These are phyloP conservation scores for Tubosaeta brunneosetosa DNA, from an alignment of 768 basidiomycete genomes.

Conservation along the genomic window DNA sequence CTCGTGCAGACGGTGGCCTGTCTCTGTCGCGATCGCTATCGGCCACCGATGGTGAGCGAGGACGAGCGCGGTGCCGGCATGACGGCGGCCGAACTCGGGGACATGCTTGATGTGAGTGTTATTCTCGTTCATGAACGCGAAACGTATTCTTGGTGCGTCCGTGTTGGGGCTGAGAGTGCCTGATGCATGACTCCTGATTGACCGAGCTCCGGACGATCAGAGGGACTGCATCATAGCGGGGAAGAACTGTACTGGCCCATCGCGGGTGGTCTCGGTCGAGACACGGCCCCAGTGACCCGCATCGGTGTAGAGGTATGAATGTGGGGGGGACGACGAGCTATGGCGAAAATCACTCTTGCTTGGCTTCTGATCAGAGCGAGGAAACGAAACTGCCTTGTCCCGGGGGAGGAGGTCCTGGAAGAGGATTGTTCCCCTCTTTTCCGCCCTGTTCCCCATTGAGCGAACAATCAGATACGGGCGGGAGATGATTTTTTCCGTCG, in stretches of 20 bases:
- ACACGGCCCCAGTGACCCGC: slow-evolving; percentile 10
- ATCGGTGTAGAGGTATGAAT: slow-evolving; percentile 10
- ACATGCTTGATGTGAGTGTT: slow-evolving; percentile 31
- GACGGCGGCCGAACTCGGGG: slow-evolving; percentile 29
- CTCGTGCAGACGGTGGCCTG: slow-evolving; percentile 21
- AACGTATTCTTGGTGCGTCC: background rate
- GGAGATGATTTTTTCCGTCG: background rate
- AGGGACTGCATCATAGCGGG: slow-evolving; percentile 14
- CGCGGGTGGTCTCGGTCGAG: background rate
- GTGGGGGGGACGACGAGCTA: background rate
- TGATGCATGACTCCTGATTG: slow-evolving; percentile 17
- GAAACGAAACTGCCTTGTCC: slow-evolving; percentile 1
- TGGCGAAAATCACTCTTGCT: slow-evolving; percentile 1
- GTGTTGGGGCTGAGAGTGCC: slow-evolving; percentile 1
- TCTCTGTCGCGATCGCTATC: slow-evolving; percentile 23
- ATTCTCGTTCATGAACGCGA: background rate
- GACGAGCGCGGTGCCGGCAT: slow-evolving; percentile 15
- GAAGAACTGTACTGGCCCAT: slow-evolving; percentile 8
- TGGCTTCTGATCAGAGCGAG: slow-evolving; percentile 1
- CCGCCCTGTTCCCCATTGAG: slow-evolving; percentile 9
- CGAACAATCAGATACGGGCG: background rate
- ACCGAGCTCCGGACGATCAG: slow-evolving; percentile 5
- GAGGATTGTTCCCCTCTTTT: background rate
- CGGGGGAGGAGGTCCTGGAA: slow-evolving; percentile 1
- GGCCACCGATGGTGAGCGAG: background rate